Conservation (phyloP, 1,284 basidiomycete genomes). For the Ustilago curta region DNA sequence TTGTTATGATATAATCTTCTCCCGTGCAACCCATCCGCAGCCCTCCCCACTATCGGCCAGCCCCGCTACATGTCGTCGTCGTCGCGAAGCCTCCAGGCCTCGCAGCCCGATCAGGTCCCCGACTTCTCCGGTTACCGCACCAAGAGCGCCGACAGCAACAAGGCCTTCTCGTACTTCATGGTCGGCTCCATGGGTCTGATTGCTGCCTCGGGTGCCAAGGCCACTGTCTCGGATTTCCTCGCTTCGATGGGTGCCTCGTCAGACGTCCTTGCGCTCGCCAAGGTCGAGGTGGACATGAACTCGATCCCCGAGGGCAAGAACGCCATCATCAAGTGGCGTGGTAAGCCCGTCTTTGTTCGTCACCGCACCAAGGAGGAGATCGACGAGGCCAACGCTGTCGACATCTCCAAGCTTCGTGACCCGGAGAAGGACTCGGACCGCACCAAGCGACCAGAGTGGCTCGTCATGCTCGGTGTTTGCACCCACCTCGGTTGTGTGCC, state of each 20-base stretch:
- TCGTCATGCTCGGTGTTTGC: constrained; percentile 77
- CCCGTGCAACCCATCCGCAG: constrained; percentile 8
- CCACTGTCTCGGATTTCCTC: constrained; percentile 92
- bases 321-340: constrained; percentile 79
- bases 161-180: constrained; percentile 95
- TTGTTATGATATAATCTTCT: not conserved
- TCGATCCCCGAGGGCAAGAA: constrained; percentile 94
- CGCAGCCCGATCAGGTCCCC: constrained; percentile 76
- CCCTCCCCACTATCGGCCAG: constrained; percentile 49
- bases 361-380: constrained; percentile 94
- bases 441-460: constrained; percentile 95
- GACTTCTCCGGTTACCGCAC: constrained; percentile 88
- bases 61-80: constrained; percentile 64
- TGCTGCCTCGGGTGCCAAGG: constrained; percentile 93
- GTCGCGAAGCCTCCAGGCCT: constrained; percentile 53
- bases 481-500: constrained; percentile 99
- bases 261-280: constrained; percentile 96
- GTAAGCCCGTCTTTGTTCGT: constrained; percentile 99
- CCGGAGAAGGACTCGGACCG: constrained; percentile 90
- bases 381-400: constrained; percentile 85
- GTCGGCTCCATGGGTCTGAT: constrained; percentile 94
- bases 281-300: constrained; percentile 93
- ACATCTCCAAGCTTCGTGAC: constrained; percentile 90
- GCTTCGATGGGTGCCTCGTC: constrained; percentile 96
- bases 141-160: constrained; percentile 78